Base-by-base conservation (phyloP, 1,284 basidiomycete species). In the Pholiota adiposa region DNA sequence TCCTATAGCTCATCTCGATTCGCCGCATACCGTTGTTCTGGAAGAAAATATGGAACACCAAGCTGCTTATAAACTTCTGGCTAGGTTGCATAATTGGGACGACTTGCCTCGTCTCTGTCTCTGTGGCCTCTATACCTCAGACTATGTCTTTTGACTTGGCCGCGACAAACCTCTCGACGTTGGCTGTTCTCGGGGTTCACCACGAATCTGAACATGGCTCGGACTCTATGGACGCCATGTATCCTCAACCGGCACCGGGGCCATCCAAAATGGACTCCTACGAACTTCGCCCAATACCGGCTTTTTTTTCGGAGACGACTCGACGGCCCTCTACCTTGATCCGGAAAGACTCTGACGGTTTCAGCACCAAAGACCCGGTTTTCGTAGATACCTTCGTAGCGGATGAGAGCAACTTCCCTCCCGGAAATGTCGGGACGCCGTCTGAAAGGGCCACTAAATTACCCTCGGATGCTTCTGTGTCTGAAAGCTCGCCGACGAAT, bases 281-380 rank as follows among this genome's bases (percentile, higher is more conserved):
- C 25, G 43, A 59, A 25, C 34, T 54, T 12, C 58, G 36, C n/a
- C 33, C 51, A 25, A 9, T 43, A 4, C 52, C 58, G n/a, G 50
- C 52, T 6, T 56, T 59, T 55, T 50, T 62, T 21, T 59, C 61
- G n/a, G 61, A 62, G 16, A 53, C 48, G 33, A 27, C 54, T 9
- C 49, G 60, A 46, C 18, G 56, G 25, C 60, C 56, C 23, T 58
- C 60, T 34, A 36, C 60, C 1, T n/a, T 55, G 31, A 58, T 16
- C 12, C 38, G 48, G 5, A 40, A 40, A 21, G 56, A 44, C 27
- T 58, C 53, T 3, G 44, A 59, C 6, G 29, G 40, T 21, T 29
- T 36, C 33, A 12, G 40, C 1, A 23, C 48, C 14, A 54, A 38
- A n/a, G 48, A 40, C n/a, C 7, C 40, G 34, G 29, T 49, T 31